Base-by-base conservation (phyloP, 2,329 filamentous ascomycete genomes). In the Cryoendolithus antarcticus region DNA sequence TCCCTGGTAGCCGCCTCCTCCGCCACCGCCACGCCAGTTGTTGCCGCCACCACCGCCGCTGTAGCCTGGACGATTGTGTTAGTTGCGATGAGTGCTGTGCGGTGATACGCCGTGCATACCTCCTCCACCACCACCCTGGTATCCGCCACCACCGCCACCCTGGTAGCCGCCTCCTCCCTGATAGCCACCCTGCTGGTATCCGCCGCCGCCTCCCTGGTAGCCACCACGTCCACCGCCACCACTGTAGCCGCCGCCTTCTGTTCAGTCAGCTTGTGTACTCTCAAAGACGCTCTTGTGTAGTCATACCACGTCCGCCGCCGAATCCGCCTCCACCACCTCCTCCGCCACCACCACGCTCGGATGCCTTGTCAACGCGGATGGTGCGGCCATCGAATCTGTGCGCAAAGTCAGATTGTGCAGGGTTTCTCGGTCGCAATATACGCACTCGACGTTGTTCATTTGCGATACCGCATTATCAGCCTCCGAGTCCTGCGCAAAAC, bases 341-440 rank as follows among this genome's bases (percentile, higher is more conserved):
- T 38, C 77, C 73, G 38, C 72, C 73, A 41, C 76, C 72, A 34
- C 76, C 75, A 49, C 79, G 80, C 63, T 95, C 88, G 42, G 86
- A 88, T 45, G 88, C 91, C 64, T 88, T 93, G 67, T 96, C 89
- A 49, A 98, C 89, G 52, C 89, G 86, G 61, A 98, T 95, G 49
- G 76, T 78, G 53, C 89, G 85, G 48, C 89, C 89, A 63, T 96
- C 88, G 63, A 96, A 94, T 55, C 88, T 93, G 50, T 11, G 12
- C n/a, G 6, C 10, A 6, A 29, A 32, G 31, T 46, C 31, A 47
- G 44, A 30, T 30, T 11, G 11, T 24, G 19, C 15, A 32, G 34
- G 28, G 11, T 19, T 28, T 8, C 10, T 10, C 9, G 12, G 10
- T 27, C n/a, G n/a, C 13, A 4, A 31, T 10, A 29, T 11, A 59